Base-by-base conservation (phyloP, 805 yeast genomes). In the Isabelozyma rhagii region DNA sequence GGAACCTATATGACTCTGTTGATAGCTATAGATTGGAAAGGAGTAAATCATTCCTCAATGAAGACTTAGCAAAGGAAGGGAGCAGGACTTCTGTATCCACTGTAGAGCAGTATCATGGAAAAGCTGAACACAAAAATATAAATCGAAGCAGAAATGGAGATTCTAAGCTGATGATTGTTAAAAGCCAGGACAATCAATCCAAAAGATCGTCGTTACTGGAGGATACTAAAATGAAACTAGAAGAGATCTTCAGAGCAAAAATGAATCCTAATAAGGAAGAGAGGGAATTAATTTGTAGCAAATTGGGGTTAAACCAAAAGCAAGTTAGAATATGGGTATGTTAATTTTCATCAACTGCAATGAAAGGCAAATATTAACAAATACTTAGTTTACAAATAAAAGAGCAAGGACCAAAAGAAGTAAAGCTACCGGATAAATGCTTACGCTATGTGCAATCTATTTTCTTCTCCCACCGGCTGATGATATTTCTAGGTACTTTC, bases 261-360 rank as follows among this genome's bases (percentile, higher is more conserved):
- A 55, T 62, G 8, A 47, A 58, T 10, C 71, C 72, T 0, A 65
- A 62, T 41, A 57, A 62, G 17, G 48, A 48, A 27, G 71, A 67
- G 25, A 52, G 70, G 21, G 55, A 57, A 21, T 34, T 58, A 5
- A 60, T 68, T 17, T 69, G 71, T 1, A 57, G 61, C 18, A 59
- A 56, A 44, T 61, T 66, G 46, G 61, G 61, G 1, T 44, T 67
- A 7, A 54, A 64, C 1, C 58, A 62, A 1, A 47, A 59, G 4
- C 71, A 67, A 51, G 69, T 68, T 2, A 55, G 72, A 8, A 68
- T 65, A 2, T 67, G 73, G 73, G 68, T 64, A 58, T 39, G 68
- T 62, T 5, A 48, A 31, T 8, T 44, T 7, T 9, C 8, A n/a
- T 27, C 9, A n/a, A 21, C 6, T 21, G 25, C 10, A 8, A 8